Base-by-base conservation (phyloP, 768 basidiomycete genomes). In the Leccinellum albellum region DNA sequence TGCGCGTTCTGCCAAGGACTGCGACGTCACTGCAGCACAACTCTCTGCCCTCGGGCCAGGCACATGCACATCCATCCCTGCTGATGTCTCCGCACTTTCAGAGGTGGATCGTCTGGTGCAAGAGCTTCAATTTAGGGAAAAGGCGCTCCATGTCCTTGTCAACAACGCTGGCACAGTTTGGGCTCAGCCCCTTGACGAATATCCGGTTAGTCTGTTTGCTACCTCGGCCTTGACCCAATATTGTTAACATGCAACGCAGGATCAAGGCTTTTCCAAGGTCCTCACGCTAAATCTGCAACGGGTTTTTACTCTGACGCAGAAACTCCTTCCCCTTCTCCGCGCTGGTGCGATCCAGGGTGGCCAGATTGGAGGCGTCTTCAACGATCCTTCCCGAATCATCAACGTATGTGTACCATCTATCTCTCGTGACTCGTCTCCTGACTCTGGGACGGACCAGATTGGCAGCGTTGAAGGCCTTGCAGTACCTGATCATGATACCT, bases 111-210 rank as follows among this genome's bases (percentile, higher is more conserved):
- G 76, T 54, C 71, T 88, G 4, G 82, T 78, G 2, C 63, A 75
- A 44, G 82, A 81, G 68, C 62, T 87, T 26, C 64, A 74, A 50
- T 74, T 74, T 50, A 74, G 75, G 65, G 87, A 88, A 72, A 74
- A 76, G 45, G 77, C 67, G 1, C 66, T 87, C 33, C 79, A 86
- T 65, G 76, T 82, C 33, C 77, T 85, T 9, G 80, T 88, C 55
- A 87, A 88, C 69, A 87, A 87, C 57, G 82, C 82, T 7, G 85
- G 85, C 7, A 76, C 82, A n/a, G 75, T 78, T 17, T 83, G 83
- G 83, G 79, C 76, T 21, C 77, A 74, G 10, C 57, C 72, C 14
- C 68, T 82, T 44, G 77, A 79, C 52, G 74, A 79, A 20, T 77
- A 79, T 62, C 75, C 78, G 13, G 82, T 82, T 55, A 24, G 58